Evolutionary conservation across 2,329 filamentous ascomycete species (phyloP).

Genomic region (Lomentospora prolificans): DNA sequence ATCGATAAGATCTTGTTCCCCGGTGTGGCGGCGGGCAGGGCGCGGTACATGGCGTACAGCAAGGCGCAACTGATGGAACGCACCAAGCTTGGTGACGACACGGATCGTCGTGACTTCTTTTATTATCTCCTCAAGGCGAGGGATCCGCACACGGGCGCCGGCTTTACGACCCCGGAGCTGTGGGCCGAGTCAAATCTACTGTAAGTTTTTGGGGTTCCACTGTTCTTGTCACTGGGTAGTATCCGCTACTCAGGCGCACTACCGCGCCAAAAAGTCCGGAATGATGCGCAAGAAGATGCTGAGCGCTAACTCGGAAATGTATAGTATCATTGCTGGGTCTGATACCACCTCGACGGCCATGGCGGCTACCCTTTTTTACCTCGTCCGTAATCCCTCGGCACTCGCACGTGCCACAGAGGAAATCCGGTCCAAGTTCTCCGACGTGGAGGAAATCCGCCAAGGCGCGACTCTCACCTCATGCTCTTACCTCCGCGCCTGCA

Average conservation of each 20-base stretch:
- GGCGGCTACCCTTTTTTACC: constrained; percentile 54
- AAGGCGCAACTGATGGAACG: constrained; percentile 56
- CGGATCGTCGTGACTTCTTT: constrained; percentile 65
- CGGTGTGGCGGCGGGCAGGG: constrained; percentile 55
- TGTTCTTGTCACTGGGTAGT: neutral
- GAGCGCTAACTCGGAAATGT: neutral
- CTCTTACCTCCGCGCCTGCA: constrained; percentile 52
- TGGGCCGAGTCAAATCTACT: constrained; percentile 63
- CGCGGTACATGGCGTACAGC: constrained; percentile 62
- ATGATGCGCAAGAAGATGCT: constrained; percentile 6
- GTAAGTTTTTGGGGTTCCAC: constrained; percentile 22
- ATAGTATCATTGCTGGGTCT: constrained; percentile 57
- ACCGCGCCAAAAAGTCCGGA: too few relatives aligned
- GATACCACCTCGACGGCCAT: constrained; percentile 64
- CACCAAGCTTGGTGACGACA: constrained; percentile 55
- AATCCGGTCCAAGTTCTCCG: constrained; percentile 39
- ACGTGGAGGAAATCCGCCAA: constrained; percentile 45
- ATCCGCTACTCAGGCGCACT: too few relatives aligned
- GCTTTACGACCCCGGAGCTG: constrained; percentile 55
- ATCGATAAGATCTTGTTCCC: constrained; percentile 61
- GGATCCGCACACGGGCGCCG: constrained; percentile 60
- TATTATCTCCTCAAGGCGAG: constrained; percentile 63
- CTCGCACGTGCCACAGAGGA: constrained; percentile 39
- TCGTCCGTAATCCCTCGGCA: constrained; percentile 40
- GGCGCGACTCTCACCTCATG: constrained; percentile 39